These are phyloP conservation scores for Gossypium mustelinum DNA, from an alignment of 345 rosid genomes.

Conservation along the genomic window DNA sequence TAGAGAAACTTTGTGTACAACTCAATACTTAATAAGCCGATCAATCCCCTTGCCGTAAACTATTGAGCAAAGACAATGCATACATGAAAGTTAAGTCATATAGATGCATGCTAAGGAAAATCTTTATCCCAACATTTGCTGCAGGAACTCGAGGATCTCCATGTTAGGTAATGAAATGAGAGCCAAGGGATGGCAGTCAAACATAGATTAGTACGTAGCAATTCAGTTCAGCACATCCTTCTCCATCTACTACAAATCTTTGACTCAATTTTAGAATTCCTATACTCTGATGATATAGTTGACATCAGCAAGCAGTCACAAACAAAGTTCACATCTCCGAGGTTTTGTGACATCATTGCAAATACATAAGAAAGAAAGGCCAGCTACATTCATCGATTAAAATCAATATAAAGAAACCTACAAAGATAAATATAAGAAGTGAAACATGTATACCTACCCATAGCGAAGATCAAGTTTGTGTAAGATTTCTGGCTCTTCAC, in stretches of 20 bases:
- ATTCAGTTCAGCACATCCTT: background rate
- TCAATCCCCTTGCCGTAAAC: background rate
- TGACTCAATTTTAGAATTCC: background rate
- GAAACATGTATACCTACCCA: conserved; percentile 49
- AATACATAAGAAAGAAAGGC: conserved; percentile 2
- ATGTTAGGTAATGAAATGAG: background rate
- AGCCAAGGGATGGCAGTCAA: background rate
- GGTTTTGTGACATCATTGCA: conserved; percentile 3
- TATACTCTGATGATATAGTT: background rate
- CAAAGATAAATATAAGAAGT: conserved; percentile 1
- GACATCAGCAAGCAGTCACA: conserved; percentile 4
- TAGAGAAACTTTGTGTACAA: background rate
- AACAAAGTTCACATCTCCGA: background rate
- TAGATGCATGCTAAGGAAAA: background rate
- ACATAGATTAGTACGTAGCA: background rate
- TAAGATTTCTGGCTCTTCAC: conserved; percentile 69
- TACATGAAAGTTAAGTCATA: background rate
- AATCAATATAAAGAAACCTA: conserved; percentile 11
- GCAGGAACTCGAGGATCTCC: background rate
- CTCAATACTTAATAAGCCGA: conserved; percentile 7
- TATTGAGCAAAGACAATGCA: background rate
- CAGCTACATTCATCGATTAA: background rate
- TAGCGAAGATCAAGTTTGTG: conserved; percentile 97
- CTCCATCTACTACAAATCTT: background rate
- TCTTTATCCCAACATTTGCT: background rate